Conservation (phyloP, 139 green algal species). For the Chlamydomonas asymmetrica region DNA sequence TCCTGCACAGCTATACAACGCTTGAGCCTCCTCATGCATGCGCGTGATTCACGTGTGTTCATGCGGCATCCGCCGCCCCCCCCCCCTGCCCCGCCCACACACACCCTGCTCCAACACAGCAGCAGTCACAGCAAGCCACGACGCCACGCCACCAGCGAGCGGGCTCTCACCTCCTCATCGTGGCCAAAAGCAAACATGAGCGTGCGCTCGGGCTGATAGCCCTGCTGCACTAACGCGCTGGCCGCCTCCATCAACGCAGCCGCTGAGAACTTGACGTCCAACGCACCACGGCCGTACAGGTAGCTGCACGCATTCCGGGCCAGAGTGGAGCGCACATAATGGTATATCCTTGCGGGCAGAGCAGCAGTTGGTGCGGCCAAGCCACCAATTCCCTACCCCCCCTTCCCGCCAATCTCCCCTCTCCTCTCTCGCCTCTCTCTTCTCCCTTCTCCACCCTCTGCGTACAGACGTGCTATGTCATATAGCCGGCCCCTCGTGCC, state of each 20-base stretch:
- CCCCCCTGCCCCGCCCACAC: too few species aligned
- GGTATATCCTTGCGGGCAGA: not conserved
- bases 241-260: constrained; percentile 69
- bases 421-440: too few species aligned
- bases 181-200: constrained; percentile 75
- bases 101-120: not conserved
- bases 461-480: too few species aligned
- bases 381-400: too few species aligned
- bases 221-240: constrained; percentile 42
- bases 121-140: not conserved
- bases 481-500: too few species aligned
- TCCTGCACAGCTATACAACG: too few species aligned
- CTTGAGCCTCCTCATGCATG: too few species aligned
- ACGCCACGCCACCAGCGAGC: constrained; percentile 48
- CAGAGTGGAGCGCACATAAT: not conserved
- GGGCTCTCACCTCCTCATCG: constrained; percentile 73
- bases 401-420: too few species aligned
- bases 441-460: too few species aligned
- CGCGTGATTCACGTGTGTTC: too few species aligned
- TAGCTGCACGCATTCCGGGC: constrained; percentile 53
- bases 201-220: constrained; percentile 35
- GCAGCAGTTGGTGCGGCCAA: too few species aligned
- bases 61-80: too few species aligned
- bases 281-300: constrained; percentile 69
- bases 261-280: constrained; percentile 70